Conservation (phyloP, 768 basidiomycete genomes). For the Mrakia hoshinonis region DNA sequence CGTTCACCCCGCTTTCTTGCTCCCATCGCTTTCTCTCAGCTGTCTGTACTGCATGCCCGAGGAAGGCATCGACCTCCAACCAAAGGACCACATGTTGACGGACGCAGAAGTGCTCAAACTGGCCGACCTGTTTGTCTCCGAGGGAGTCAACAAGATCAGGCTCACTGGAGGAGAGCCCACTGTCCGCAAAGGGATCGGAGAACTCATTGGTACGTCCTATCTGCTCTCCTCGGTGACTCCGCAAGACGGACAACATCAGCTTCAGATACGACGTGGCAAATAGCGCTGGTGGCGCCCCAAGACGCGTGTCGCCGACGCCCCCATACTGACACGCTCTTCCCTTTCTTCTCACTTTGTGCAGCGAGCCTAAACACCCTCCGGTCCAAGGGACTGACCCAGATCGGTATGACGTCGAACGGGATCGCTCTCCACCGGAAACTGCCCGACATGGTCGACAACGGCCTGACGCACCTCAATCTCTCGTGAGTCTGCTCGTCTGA, state of each 20-base stretch:
- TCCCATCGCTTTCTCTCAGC: slow-evolving; percentile 36
- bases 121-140: slow-evolving; percentile 64
- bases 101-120: slow-evolving; percentile 67
- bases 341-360: slow-evolving; percentile 35
- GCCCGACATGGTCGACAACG: slow-evolving; percentile 57
- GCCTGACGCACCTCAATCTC: slow-evolving; percentile 64
- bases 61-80: slow-evolving; percentile 67
- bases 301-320: too few species aligned
- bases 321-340: neutral
- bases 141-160: slow-evolving; percentile 77
- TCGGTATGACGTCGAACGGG: slow-evolving; percentile 82
- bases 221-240: neutral
- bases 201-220: slow-evolving; percentile 54
- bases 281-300: too few species aligned
- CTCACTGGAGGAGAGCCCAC: slow-evolving; percentile 85
- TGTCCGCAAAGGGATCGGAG: slow-evolving; percentile 61
- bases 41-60: slow-evolving; percentile 89
- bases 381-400: slow-evolving; percentile 55
- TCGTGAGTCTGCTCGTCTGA: slow-evolving; percentile 42
- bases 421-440: slow-evolving; percentile 62
- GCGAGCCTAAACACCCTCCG: slow-evolving; percentile 58
- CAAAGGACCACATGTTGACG: slow-evolving; percentile 58
- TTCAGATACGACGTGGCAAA: neutral
- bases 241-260: neutral
- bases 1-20: slow-evolving; percentile 25